phyloP scores from a whole-genome alignment of 2,329 filamentous ascomycete species.

The Chaetomium globosum region DNA sequence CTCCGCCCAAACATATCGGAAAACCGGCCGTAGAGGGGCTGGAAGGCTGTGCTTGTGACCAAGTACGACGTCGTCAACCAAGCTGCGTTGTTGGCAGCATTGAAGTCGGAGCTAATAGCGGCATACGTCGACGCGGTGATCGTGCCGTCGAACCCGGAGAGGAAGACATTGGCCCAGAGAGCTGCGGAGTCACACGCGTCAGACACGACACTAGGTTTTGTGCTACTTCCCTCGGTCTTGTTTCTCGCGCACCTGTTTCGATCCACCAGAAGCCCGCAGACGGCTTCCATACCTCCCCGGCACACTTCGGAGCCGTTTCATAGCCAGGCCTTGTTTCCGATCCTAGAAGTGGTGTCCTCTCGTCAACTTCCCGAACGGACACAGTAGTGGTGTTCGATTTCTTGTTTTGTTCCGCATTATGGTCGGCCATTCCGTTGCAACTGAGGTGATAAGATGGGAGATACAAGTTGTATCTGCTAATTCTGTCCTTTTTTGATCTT shows the following conservation, averaged over 20 bases:
- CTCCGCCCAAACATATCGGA: slow-evolving; percentile 70
- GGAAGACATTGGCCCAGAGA: slow-evolving; percentile 57
- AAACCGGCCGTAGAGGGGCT: slow-evolving; percentile 70
- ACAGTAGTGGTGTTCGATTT: neutral
- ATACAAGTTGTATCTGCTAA: slow-evolving; percentile 3
- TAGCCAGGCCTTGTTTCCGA: slow-evolving; percentile 29
- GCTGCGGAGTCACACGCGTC: slow-evolving; percentile 9
- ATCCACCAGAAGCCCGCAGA: slow-evolving; percentile 59
- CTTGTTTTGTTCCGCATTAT: neutral
- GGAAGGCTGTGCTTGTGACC: slow-evolving; percentile 70
- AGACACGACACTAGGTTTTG: neutral
- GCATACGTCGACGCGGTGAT: slow-evolving; percentile 74
- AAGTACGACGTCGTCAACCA: slow-evolving; percentile 76
- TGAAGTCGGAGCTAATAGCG: slow-evolving; percentile 73
- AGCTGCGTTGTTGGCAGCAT: slow-evolving; percentile 70
- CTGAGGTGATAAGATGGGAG: neutral
- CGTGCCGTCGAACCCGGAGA: slow-evolving; percentile 70
- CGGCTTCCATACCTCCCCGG: slow-evolving; percentile 48
- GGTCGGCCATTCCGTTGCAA: slow-evolving; percentile 2
- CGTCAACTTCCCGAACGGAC: slow-evolving; percentile 15
- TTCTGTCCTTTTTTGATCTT: neutral
- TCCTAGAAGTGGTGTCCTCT: slow-evolving; percentile 32
- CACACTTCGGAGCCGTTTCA: slow-evolving; percentile 28
- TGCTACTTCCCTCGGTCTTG: neutral
- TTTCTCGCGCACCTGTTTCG: slow-evolving; percentile 56